A percentile compares a stretch with the other conserved stretches of the same genome.
Evolutionary conservation across 169 alveolate species (phyloP).

Genomic region (Eimeria tenella): DNA sequence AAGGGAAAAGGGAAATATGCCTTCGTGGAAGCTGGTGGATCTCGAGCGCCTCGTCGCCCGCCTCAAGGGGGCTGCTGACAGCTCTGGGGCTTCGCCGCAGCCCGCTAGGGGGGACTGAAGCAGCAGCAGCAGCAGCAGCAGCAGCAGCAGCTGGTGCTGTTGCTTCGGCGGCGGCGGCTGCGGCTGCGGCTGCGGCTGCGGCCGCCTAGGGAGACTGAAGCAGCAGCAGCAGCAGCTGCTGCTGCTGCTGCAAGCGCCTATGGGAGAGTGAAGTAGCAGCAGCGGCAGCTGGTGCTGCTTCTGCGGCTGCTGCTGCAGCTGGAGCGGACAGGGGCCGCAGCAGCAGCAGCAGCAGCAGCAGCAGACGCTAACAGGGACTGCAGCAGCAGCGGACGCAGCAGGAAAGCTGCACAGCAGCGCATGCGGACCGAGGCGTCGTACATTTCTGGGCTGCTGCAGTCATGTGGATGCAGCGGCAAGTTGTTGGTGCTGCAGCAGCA

Average conservation of each 20-base stretch:
- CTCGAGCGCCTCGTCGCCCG: too few species aligned
- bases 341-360: not conserved
- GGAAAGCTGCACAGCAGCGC: not conserved
- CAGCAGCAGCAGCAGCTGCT: not conserved
- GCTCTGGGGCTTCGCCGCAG: not conserved
- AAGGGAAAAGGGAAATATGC: not conserved
- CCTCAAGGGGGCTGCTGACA: too few species aligned
- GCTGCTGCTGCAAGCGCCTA: not conserved
- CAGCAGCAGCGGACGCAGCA: not conserved
- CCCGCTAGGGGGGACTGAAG: not conserved
- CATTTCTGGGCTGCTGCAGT: too few species aligned
- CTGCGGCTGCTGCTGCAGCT: not conserved
- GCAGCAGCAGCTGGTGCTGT: not conserved
- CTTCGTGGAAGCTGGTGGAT: not conserved
- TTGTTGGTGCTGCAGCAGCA: too few species aligned
- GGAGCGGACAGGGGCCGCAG: not conserved
- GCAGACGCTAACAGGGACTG: not conserved
- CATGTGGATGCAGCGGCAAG: too few species aligned
- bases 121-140: constrained; percentile 6
- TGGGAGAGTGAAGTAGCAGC: not conserved
- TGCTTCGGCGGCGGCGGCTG: not conserved
- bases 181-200: not conserved
- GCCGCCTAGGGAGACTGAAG: not conserved
- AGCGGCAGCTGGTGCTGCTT: not conserved
- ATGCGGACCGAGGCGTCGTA: too few species aligned